phyloP scores from a whole-genome alignment of 371 early-diverging fungal genomes.

The Mucor plumbeus region DNA sequence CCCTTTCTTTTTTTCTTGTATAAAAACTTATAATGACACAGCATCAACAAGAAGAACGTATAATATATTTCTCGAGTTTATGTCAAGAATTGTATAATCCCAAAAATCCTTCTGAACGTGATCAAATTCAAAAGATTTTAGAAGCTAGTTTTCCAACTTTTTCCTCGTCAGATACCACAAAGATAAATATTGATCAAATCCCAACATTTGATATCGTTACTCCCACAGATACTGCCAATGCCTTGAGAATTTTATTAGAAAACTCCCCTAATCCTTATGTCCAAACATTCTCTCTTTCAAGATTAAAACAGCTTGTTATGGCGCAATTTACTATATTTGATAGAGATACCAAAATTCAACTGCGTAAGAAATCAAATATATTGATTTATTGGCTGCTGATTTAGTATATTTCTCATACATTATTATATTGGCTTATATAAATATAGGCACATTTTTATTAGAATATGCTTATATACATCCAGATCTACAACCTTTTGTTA shows the following conservation, averaged over 20 bases:
- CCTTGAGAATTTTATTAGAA: slow-evolving; percentile 71
- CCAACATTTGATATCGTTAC: slow-evolving; percentile 54
- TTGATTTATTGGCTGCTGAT: not conserved
- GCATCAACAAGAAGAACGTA: slow-evolving; percentile 31
- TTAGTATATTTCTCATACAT: not conserved
- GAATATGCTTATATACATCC: slow-evolving; percentile 65
- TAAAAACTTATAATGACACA: slow-evolving; percentile 12
- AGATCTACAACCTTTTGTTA: slow-evolving; percentile 66
- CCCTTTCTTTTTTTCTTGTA: not conserved
- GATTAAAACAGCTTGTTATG: slow-evolving; percentile 68
- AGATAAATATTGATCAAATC: slow-evolving; percentile 27
- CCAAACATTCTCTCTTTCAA: slow-evolving; percentile 67
- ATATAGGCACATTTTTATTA: slow-evolving; percentile 62
- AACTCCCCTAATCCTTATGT: slow-evolving; percentile 71
- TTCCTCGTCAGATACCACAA: slow-evolving; percentile 34
- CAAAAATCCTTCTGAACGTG: slow-evolving; percentile 53
- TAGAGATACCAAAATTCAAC: slow-evolving; percentile 60
- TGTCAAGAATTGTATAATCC: slow-evolving; percentile 64
- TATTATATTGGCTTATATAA: not conserved
- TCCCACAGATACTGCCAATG: slow-evolving; percentile 68
- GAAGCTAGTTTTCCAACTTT: slow-evolving; percentile 83
- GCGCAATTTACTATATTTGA: slow-evolving; percentile 71
- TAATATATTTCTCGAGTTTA: slow-evolving; percentile 35
- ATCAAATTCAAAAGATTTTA: slow-evolving; percentile 70
- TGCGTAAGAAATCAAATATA: slow-evolving; percentile 51